Evolutionary conservation across 2,329 filamentous ascomycete genomes (phyloP).

Genomic region (Lachnellula arida): DNA sequence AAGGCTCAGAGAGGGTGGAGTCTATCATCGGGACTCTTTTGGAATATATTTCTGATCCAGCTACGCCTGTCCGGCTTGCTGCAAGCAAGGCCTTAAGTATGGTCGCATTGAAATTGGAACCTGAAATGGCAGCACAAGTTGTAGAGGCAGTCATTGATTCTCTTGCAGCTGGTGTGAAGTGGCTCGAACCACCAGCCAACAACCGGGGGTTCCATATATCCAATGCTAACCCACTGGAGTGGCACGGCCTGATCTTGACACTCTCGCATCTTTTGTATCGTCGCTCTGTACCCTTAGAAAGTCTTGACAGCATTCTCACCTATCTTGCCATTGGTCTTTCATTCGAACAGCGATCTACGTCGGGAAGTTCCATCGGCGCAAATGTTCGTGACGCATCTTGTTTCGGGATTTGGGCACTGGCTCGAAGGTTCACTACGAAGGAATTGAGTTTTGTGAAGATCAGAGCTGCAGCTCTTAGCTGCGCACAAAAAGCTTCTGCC

Average conservation of each 20-base stretch:
- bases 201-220: conserved; percentile 50
- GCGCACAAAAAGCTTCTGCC: conserved; percentile 41
- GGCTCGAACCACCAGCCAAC: background rate
- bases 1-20: conserved; percentile 52
- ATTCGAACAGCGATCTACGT: conserved; percentile 84
- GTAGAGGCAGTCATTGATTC: conserved; percentile 80
- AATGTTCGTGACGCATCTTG: conserved; percentile 94
- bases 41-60: conserved; percentile 73
- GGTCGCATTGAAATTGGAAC: conserved; percentile 73
- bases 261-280: conserved; percentile 83
- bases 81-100: conserved; percentile 91
- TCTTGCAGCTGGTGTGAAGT: conserved; percentile 38
- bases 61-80: conserved; percentile 84
- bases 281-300: conserved; percentile 62
- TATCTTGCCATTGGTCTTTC: conserved; percentile 73
- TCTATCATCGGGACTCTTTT: conserved; percentile 78
- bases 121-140: conserved; percentile 79
- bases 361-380: conserved; percentile 78
- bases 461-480: conserved; percentile 8
- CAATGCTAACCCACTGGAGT: conserved; percentile 74
- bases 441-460: conserved; percentile 66
- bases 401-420: conserved; percentile 92
- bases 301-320: conserved; percentile 28
- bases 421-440: conserved; percentile 75
- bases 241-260: conserved; percentile 90